Base-by-base conservation (phyloP, 169 alveolate species). In the Sarcocystis neurona region DNA sequence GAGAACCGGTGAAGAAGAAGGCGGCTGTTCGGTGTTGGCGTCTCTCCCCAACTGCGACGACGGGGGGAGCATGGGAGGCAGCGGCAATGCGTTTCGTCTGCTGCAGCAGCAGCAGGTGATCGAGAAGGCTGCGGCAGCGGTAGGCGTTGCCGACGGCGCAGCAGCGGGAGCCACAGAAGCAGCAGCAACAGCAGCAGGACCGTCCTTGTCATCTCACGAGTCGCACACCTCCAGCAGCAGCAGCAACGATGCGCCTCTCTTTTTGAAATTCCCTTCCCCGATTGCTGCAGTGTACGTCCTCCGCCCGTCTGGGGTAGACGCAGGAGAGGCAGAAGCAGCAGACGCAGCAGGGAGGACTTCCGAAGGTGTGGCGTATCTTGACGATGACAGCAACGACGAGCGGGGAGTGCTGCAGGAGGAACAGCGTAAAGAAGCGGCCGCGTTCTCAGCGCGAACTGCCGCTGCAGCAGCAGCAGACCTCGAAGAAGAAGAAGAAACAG, bases 211-310 rank as follows among this genome's bases (percentile, higher is more conserved):
- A 20, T 23, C 66, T 23, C 12, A 12, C 66, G 66, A 53, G 30
- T 23, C 66, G 18, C 27, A 44, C 60, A 39, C 34, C 18, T 10
- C 37, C 37, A 20, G 53, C 43, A 0, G 80, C 80, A 34, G 80
- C 80, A 72, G 80, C 80, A 39, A n/a, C n/a, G n/a, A 12, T 15
- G 85, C 88, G 48, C 90, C 90, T 32, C 53, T 86, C 32, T 86
- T 86, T 48, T 32, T 86, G 48, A 86, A 86, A 39, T 86, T 86
- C 27, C 90, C 90, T 3, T 85, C 90, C 23, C 90, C 90, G 4
- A 86, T 86, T 47, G 90, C 90, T 18, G 90, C 90, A 32, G 90
- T 86, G 37, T 86, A 56, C 56, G 82, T 72, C 32, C 58, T 72
- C 39, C 58, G 82, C 18, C 82, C 82, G 23, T 32, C 82, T 4